Evolutionary conservation across 257 asterid genomes (phyloP).

Genomic region (Leptodermis oblonga): DNA sequence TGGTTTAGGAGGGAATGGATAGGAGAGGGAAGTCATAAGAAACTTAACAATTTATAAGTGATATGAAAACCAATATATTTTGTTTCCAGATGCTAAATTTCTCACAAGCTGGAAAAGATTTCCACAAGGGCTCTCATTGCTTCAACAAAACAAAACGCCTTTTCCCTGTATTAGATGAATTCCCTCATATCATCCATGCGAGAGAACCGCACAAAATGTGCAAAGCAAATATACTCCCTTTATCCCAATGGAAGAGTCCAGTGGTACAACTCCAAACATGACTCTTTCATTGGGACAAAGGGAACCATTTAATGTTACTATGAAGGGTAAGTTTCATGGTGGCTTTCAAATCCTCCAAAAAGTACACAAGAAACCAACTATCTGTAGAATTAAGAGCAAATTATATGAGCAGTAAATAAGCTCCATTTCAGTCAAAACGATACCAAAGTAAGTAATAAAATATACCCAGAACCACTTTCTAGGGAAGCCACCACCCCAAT

Average conservation of each 20-base stretch:
- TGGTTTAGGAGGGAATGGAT: not conserved
- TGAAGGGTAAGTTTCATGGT: not conserved
- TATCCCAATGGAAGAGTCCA: too few species aligned
- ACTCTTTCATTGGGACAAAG: too few species aligned
- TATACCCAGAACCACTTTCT: conserved; percentile 98
- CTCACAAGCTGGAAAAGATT: not conserved
- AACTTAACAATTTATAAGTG: not conserved
- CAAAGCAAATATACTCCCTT: not conserved
- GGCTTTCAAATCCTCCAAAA: not conserved
- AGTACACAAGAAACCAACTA: not conserved
- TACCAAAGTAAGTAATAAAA: not conserved
- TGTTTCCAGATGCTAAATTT: conserved; percentile 1
- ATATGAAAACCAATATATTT: not conserved
- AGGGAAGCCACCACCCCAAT: conserved; percentile 97
- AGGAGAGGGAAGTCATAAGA: not conserved
- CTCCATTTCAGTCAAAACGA: not conserved
- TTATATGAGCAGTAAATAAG: not conserved
- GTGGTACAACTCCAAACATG: too few species aligned
- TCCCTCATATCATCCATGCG: not conserved
- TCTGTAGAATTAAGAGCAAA: not conserved
- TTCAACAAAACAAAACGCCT: not conserved
- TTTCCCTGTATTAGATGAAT: not conserved
- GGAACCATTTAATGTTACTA: not conserved
- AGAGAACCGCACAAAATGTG: not conserved
- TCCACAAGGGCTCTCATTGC: not conserved